Evolutionary conservation across 2,329 filamentous ascomycete genomes (phyloP), one percentile per base, ranked within the genome.

Genomic region (Boeremia lycopersici): DNA sequence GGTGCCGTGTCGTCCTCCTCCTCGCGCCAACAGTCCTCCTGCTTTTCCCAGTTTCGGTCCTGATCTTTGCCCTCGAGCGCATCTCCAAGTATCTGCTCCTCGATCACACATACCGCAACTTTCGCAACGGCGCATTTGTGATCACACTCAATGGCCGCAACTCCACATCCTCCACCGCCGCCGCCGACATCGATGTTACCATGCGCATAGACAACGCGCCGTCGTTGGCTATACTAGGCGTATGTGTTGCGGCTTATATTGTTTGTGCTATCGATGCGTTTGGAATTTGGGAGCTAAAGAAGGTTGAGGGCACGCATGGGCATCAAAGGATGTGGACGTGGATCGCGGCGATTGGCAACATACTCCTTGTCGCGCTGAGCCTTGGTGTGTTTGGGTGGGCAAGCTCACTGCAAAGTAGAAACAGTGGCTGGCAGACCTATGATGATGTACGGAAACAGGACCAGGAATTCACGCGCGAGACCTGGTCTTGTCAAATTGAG

Each of bases 261-360:
- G 60, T 68, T 4, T 49, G 59, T n/a, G 55, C 59, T 19, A 26
- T 73, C 8, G 60, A 56, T 9, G 43, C 46, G 2, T 65, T 65
- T 26, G 69, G 62, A 0, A 64, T 68, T 42, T 73, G 68, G 69
- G 69, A 73, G 38, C 43, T 73, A 53, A 53, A 63, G n/a, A 61
- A 61, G 12, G 55, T 68, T 2, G 59, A 71, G 43, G 70, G 68
- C 23, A 64, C 54, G 13, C 54, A 56, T 25, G 26, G 50, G 12
- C 57, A 62, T 46, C 63, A 70, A 52, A 52, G 68, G 26, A 29
- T 45, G 10, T 73, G 70, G 70, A 60, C 54, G 7, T 73, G 70
- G 69, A 34, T 53, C 4, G 40, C 64, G n/a, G n/a, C 68, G 1
- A 10, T 64, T 4, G 40, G 53, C 28, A 67, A 66, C 30, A 9